Evolutionary conservation across 306 rosid species (phyloP).

Genomic region (Luffa aegyptiaca): DNA sequence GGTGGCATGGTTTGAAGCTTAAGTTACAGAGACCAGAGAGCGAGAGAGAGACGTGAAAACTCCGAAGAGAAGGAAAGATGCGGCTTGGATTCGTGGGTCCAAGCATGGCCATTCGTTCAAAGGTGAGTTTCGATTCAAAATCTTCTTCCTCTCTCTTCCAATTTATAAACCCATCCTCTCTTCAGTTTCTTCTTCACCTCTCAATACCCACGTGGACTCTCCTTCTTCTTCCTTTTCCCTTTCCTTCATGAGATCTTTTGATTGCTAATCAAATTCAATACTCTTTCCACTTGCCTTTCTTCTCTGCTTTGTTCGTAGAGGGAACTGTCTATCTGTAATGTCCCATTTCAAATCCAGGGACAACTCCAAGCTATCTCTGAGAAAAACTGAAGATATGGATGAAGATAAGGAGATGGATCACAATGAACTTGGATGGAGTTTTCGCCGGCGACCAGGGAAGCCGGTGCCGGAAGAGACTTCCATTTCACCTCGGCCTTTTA

Average conservation of each 20-base stretch:
- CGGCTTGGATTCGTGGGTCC: slow-evolving; percentile 11
- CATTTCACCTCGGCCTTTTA: slow-evolving; percentile 49
- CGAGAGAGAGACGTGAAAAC: background rate
- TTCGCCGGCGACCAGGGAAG: slow-evolving; percentile 37
- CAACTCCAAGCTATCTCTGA: background rate
- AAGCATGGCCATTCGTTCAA: background rate
- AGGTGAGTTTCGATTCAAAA: background rate
- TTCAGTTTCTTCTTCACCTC: background rate
- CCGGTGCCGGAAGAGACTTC: slow-evolving; percentile 47
- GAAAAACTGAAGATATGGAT: background rate
- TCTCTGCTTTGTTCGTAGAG: background rate
- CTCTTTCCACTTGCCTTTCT: background rate
- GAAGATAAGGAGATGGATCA: background rate
- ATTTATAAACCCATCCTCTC: background rate
- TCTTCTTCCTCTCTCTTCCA: background rate
- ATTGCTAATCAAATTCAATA: too few species aligned
- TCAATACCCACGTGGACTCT: slow-evolving; percentile 1
- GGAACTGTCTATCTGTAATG: background rate
- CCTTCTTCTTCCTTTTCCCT: background rate
- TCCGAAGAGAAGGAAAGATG: background rate
- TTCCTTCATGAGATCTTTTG: background rate
- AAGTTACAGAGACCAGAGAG: background rate
- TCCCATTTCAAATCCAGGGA: background rate
- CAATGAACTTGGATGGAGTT: slow-evolving; percentile 8
- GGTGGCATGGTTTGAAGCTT: background rate